A percentile compares a stretch with the other conserved stretches of the same genome.
phyloP scores from a whole-genome alignment of 169 alveolate genomes.

The Eimeria necatrix region DNA sequence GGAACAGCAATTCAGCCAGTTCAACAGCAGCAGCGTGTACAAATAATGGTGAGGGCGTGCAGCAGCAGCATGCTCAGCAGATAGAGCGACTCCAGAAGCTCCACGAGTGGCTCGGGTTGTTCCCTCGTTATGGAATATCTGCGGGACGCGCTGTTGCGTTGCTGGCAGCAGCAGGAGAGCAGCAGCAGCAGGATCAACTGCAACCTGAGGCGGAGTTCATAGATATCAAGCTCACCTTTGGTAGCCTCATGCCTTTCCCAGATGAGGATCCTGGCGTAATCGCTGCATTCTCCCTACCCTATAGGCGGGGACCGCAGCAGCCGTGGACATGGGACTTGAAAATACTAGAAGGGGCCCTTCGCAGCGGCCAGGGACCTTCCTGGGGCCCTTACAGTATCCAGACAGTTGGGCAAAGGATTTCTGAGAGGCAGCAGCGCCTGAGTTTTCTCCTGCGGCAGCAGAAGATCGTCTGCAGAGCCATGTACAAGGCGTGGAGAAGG shows the following conservation, averaged over 20 bases:
- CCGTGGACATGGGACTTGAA: conserved; percentile 68
- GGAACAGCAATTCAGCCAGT: conserved; percentile 11
- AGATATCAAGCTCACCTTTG: conserved; percentile 51
- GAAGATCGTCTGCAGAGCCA: conserved; percentile 34
- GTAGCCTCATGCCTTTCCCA: conserved; percentile 75
- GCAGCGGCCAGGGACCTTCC: neutral
- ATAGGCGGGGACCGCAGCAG: conserved; percentile 62
- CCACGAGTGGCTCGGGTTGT: conserved; percentile 48
- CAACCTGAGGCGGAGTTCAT: conserved; percentile 57
- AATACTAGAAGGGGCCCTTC: conserved; percentile 22
- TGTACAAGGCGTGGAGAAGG: conserved; percentile 75
- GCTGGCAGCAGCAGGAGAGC: conserved; percentile 68
- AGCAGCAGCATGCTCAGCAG: conserved; percentile 66
- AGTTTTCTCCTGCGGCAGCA: conserved; percentile 66
- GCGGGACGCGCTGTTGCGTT: conserved; percentile 67
- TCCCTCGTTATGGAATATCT: conserved; percentile 28
- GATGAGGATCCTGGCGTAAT: conserved; percentile 67
- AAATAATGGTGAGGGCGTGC: neutral
- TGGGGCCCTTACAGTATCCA: conserved; percentile 41
- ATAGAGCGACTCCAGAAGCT: conserved; percentile 47
- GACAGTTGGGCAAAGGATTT: conserved; percentile 46
- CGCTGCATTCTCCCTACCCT: conserved; percentile 65
- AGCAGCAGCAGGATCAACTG: conserved; percentile 42
- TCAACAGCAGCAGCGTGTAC: conserved; percentile 15
- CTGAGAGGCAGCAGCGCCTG: conserved; percentile 64